phyloP scores from a whole-genome alignment of 768 basidiomycete species.

The Chiua virens region DNA sequence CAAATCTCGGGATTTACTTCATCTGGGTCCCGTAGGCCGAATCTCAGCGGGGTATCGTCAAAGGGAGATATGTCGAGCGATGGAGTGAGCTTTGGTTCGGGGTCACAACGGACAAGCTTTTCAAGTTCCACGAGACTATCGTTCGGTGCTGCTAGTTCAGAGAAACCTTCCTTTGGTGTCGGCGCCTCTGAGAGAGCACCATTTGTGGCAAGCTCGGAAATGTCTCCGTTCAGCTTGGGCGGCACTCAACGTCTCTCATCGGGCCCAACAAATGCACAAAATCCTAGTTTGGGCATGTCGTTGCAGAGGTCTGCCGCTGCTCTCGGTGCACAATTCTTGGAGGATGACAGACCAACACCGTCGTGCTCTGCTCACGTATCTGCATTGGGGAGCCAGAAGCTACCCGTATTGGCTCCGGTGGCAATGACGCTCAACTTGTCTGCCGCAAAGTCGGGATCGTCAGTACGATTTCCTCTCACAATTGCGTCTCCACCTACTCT shows the following conservation, averaged over 20 bases:
- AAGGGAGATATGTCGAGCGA: slow-evolving; percentile 21
- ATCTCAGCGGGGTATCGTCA: slow-evolving; percentile 19
- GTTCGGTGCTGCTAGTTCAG: slow-evolving; percentile 15
- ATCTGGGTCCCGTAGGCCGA: slow-evolving; percentile 23
- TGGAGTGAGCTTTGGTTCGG: slow-evolving; percentile 11
- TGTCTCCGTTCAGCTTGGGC: slow-evolving; percentile 9
- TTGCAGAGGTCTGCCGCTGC: slow-evolving; percentile 11
- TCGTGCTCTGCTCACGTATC: slow-evolving; percentile 7
- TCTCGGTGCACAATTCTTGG: slow-evolving; percentile 8
- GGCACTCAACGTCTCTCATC: slow-evolving; percentile 11
- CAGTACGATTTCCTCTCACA: slow-evolving; percentile 6
- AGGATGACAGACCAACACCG: slow-evolving; percentile 15
- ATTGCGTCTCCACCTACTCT: slow-evolving; percentile 9
- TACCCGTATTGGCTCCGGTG: slow-evolving; percentile 11
- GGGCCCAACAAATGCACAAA: slow-evolving; percentile 4
- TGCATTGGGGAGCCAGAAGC: slow-evolving; percentile 3
- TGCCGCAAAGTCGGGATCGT: slow-evolving; percentile 8
- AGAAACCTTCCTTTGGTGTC: slow-evolving; percentile 15
- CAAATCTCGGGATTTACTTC: slow-evolving; percentile 28
- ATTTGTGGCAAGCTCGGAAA: slow-evolving; percentile 16
- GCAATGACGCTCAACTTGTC: slow-evolving; percentile 17
- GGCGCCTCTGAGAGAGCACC: slow-evolving; percentile 17
- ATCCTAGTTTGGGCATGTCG: slow-evolving; percentile 4
- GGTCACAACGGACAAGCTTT: slow-evolving; percentile 24
- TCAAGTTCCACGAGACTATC: slow-evolving; percentile 18